Base-by-base conservation (phyloP, 441 rosid species). In the Erodium trifolium region DNA sequence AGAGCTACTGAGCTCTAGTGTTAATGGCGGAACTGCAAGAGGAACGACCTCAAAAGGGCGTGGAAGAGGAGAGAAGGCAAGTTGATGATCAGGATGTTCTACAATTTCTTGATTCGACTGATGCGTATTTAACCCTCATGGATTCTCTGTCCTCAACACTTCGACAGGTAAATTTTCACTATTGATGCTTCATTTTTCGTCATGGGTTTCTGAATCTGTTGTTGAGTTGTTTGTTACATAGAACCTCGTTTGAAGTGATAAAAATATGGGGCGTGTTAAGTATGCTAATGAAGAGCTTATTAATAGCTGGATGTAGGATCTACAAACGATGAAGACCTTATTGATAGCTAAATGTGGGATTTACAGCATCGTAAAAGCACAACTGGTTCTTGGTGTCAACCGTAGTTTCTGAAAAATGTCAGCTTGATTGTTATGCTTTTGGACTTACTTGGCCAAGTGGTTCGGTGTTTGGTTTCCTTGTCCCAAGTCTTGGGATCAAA, bases 71-170 rank as follows among this genome's bases (percentile, higher is more conserved):
- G 63, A 19, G 29, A 19, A 59, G 63, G 63, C 27, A 9, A 59
- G 11, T 59, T 23, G 63, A 59, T 19, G 63, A 59, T 59, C 31
- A 59, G 63, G 69, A 71, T 14, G 82, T 86, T 27, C 72, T 94
- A 74, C 85, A 77, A 51, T 90, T 94, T 71, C 78, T 90, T 67
- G 99, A 94, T 84, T 94, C 98, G 19, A 11, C 82, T 69, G 98
- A 92, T 66, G 74, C 55, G 31, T 92, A 90, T 73, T 71, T 86
- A 31, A 78, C 79, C 27, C 85, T 85, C 5, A 66, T 77, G 72
- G 89, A 86, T 73, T 86, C 90, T 68, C 49, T 88, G 68, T 87
- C 84, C 75, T 83, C 86, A 2, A 77, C 82, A 6, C 93, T 94
- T 68, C 83, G 96, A 66, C 88, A 90, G 93, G 98, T 92, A 76